Evolutionary conservation across 176 grass and related monocot species (phyloP), one percentile per base, ranked within the genome.

Genomic region (Oryza punctata): DNA sequence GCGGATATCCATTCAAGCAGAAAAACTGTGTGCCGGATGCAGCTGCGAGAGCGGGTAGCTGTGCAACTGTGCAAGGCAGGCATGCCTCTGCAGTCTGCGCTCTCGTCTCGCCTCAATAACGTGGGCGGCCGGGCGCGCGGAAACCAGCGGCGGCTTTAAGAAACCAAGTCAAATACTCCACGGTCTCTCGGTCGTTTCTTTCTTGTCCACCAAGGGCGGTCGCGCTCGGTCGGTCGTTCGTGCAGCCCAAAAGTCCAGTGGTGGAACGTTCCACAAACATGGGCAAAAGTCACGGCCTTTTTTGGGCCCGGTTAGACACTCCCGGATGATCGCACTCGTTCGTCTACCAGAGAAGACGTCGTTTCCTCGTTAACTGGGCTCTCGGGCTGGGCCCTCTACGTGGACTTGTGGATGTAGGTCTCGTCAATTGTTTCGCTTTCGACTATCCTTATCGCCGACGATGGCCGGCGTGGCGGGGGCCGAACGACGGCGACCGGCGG

Each of bases 21-120:
- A 45, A 11, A 82, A 86, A 78, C 79, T 37, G 2, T 82, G 88
- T 86, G 83, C 83, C 3, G 79, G 6, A 61, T 61, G 57, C 83
- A 5, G 78, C 66, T 49, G 30, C 83, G 67, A 68, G n/a, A 40
- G 72, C 28, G 3, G 44, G 32, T 43, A 74, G 86, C 32, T 65
- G 50, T 37, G 37, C 37, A 29, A 29, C 33, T 35, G 33, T 16
- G 40, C 40, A 11, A 5, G 12, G 16, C 6, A 59, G 12, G 21
- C 54, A 23, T 23, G 15, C 19, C 1, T 3, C 12, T 54, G 29
- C 29, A 23, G 16, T 15, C n/a, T 38, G 10, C 15, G n/a, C 41
- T 15, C 41, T 29, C 6, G 12, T 15, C 43, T 29, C 6, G 12
- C 10, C 30, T 68, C 60, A 33, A 81, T 66, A 89, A 81, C 88